phyloP scores from a whole-genome alignment of 208 protist species.

The Porcisia hertigi region DNA sequence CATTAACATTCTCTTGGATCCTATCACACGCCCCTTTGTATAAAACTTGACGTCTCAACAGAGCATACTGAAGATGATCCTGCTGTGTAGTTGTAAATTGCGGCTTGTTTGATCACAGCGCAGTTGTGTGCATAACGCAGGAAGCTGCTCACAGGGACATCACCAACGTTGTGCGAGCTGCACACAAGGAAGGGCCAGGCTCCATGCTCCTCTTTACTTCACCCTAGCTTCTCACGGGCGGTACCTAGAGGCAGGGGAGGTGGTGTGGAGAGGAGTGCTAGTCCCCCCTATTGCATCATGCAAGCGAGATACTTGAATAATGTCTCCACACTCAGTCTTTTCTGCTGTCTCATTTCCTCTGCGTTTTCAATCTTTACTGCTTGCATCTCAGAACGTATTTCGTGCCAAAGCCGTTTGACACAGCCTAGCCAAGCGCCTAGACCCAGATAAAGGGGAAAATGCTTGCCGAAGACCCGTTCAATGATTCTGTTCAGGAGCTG shows the following conservation, averaged over 20 bases:
- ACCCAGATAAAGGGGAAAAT: slow-evolving; percentile 14
- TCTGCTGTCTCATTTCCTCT: not conserved
- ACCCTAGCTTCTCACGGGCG: not conserved
- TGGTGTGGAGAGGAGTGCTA: not conserved
- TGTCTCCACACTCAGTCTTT: not conserved
- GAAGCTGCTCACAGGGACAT: no score
- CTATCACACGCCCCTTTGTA: no score
- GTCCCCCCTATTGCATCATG: not conserved
- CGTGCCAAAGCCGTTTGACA: not conserved
- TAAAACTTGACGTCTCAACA: not conserved
- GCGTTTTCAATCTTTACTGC: not conserved
- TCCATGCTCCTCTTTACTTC: not conserved
- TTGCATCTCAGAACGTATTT: not conserved
- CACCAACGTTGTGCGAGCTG: not conserved
- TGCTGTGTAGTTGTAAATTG: not conserved
- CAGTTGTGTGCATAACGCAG: not conserved
- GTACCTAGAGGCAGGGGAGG: not conserved
- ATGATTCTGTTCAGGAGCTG: slow-evolving; percentile 73
- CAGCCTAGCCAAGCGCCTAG: not conserved
- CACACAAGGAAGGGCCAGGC: not conserved
- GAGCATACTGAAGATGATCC: not conserved
- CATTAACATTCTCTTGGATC: not conserved
- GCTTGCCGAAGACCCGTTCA: slow-evolving; percentile 62
- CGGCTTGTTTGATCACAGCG: not conserved
- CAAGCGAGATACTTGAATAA: not conserved